These are phyloP conservation scores for Solanum pinnatisectum DNA, from an alignment of 257 asterid genomes.

Conservation along the genomic window DNA sequence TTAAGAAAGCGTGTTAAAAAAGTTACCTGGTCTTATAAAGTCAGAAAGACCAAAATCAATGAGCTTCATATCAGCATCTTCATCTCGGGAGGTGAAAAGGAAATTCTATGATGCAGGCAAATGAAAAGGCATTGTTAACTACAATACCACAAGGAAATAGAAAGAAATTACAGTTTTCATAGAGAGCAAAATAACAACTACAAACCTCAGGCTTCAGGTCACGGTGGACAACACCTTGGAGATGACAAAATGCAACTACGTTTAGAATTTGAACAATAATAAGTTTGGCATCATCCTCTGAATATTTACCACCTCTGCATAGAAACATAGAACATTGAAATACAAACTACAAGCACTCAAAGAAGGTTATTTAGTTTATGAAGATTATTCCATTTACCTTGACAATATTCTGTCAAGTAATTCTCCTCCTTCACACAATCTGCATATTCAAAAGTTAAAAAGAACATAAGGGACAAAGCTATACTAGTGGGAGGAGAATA, in stretches of 20 bases:
- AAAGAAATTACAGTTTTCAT: background rate
- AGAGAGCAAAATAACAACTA: background rate
- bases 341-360: conserved; percentile 9
- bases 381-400: conserved; percentile 37
- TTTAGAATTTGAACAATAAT: conserved; percentile 84
- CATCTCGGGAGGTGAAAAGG: conserved; percentile 75
- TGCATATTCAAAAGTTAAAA: conserved; percentile 24
- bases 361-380: background rate
- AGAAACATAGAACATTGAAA: conserved; percentile 14
- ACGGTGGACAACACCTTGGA: conserved; percentile 97
- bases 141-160: background rate
- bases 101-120: conserved; percentile 51
- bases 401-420: conserved; percentile 78
- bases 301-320: conserved; percentile 89
- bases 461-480: background rate
- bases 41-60: conserved; percentile 98
- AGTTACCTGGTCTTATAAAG: conserved; percentile 82
- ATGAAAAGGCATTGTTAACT: conserved; percentile 3
- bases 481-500: background rate
- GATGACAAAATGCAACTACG: conserved; percentile 93
- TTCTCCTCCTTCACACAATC: conserved; percentile 99
- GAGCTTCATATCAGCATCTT: conserved; percentile 89
- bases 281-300: conserved; percentile 89
- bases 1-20: background rate
- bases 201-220: conserved; percentile 95